A percentile compares a stretch with the other conserved stretches of the same genome.
phyloP scores from a whole-genome alignment of 306 rosid species.

The Cucumis melo region DNA sequence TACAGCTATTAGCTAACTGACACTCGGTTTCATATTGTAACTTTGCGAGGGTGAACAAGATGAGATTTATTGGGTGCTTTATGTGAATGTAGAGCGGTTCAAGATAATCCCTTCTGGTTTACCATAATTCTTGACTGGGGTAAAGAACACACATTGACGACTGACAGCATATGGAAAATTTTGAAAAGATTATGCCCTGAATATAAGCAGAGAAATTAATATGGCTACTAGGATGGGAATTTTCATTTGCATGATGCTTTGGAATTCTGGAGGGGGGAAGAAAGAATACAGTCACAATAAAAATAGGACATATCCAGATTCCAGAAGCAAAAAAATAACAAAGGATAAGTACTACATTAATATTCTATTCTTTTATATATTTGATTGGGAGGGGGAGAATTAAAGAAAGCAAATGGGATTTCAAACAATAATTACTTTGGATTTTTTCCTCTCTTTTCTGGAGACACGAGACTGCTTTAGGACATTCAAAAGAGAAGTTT shows the following conservation, averaged over 20 bases:
- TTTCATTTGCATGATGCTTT: background rate
- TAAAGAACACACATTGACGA: background rate
- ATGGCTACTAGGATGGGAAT: background rate
- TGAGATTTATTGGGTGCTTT: background rate
- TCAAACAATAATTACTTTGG: background rate
- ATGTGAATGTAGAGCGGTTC: background rate
- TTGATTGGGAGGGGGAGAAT: background rate
- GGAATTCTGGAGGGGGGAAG: background rate
- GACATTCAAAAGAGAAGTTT: constrained; percentile 3
- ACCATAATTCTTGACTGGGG: background rate
- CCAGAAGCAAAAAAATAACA: constrained; percentile 3
- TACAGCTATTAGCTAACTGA: background rate
- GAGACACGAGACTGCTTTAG: constrained; percentile 1
- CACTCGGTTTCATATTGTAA: background rate
- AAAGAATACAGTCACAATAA: background rate
- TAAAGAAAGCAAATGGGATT: background rate
- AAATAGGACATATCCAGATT: constrained; percentile 5
- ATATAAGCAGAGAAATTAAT: background rate
- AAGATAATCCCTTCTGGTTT: background rate
- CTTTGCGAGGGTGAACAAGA: background rate
- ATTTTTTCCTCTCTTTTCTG: background rate
- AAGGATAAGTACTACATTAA: background rate
- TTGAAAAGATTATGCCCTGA: background rate
- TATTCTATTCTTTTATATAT: background rate
- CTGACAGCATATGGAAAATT: background rate